Conservation (phyloP, 148 eudicot genomes). For the Heliosperma pusillum region DNA sequence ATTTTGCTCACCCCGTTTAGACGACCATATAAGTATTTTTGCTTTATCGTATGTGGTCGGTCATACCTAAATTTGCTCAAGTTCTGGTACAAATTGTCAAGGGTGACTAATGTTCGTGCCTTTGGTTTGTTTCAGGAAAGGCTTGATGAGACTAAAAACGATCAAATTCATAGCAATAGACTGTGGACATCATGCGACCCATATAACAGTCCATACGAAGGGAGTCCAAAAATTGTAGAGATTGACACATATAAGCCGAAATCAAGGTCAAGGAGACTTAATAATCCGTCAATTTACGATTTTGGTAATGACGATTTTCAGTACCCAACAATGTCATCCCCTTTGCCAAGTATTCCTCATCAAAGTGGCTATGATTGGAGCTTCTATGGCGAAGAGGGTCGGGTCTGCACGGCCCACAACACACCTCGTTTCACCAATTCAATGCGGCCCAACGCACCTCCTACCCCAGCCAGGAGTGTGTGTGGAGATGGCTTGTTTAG, state of each 20-base stretch:
- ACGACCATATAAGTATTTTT: no score
- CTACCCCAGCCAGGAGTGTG: constrained; percentile 74
- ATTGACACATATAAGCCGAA: constrained; percentile 66
- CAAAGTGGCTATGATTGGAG: constrained; percentile 42
- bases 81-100: no score
- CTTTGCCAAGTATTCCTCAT: constrained; percentile 40
- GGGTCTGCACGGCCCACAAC: constrained; percentile 62
- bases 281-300: constrained; percentile 36
- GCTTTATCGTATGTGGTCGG: no score
- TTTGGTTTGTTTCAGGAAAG: not conserved
- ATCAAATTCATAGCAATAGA: constrained; percentile 49
- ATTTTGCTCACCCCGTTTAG: no score
- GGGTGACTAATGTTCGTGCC: not conserved
- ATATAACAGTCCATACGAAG: constrained; percentile 40
- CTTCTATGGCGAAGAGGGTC: constrained; percentile 36
- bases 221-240: constrained; percentile 84
- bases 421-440: constrained; percentile 64
- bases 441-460: constrained; percentile 33
- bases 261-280: constrained; percentile 61
- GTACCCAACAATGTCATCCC: constrained; percentile 53
- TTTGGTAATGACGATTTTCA: constrained; percentile 42
- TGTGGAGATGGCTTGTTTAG: constrained; percentile 64
- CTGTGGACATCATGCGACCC: constrained; percentile 58
- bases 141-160: not conserved
- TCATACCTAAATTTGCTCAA: no score